These are phyloP conservation scores for Plenodomus biglobosus DNA, from an alignment of 2,329 filamentous ascomycete species.

Conservation along the genomic window DNA sequence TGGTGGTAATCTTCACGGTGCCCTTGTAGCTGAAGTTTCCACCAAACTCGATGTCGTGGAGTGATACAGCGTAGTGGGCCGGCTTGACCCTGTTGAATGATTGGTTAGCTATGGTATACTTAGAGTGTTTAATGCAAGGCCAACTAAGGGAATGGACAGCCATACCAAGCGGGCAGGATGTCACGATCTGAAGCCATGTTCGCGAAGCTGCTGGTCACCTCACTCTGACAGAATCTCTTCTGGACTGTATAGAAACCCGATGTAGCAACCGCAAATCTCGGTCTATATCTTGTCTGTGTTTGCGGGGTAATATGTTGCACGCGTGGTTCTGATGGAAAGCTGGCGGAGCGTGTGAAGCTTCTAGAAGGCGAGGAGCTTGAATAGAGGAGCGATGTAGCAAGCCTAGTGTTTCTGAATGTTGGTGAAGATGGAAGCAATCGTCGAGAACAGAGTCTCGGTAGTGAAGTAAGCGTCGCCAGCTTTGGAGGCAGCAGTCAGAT, in stretches of 20 bases:
- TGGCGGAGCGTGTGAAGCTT: constrained; percentile 7
- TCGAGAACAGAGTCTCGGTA: constrained; percentile 42
- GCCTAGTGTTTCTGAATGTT: constrained; percentile 18
- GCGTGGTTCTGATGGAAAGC: constrained; percentile 19
- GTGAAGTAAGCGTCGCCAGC: constrained; percentile 35
- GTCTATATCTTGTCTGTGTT: constrained; percentile 15
- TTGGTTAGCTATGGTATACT: constrained; percentile 16
- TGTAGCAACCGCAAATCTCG: constrained; percentile 16
- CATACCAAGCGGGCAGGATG: constrained; percentile 50
- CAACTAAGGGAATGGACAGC: background rate
- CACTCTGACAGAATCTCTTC: constrained; percentile 36
- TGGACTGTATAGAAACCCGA: constrained; percentile 18
- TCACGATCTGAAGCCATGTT: constrained; percentile 52
- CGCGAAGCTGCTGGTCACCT: constrained; percentile 35
- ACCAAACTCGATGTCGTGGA: constrained; percentile 74
- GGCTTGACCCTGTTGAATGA: constrained; percentile 67
- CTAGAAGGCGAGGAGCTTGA: constrained; percentile 9
- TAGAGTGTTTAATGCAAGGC: background rate
- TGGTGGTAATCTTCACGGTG: constrained; percentile 75
- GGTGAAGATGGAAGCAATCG: constrained; percentile 23
- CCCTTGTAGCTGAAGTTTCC: constrained; percentile 82
- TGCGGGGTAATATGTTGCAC: constrained; percentile 22
- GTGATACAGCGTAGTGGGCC: constrained; percentile 78
- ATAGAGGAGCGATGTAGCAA: constrained; percentile 9
- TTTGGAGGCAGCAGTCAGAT: constrained; percentile 22